Conservation (phyloP, 257 asterid species). For the Capsicum rhomboideum region DNA sequence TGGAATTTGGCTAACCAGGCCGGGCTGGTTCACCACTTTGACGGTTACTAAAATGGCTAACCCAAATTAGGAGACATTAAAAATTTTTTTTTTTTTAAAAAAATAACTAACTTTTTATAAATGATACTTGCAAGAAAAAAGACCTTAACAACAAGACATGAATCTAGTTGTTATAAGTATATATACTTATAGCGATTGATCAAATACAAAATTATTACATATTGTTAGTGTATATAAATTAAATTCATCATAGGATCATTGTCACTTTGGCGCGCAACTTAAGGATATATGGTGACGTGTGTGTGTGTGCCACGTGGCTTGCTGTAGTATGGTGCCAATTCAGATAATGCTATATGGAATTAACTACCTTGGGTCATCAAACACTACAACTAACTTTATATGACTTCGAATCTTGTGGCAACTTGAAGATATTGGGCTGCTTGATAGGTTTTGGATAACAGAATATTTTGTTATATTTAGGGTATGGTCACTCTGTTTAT, state of each 20-base stretch:
- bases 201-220: not conserved
- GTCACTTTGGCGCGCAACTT: not conserved
- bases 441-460: not conserved
- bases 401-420: not conserved
- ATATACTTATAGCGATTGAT: not conserved
- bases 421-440: not conserved
- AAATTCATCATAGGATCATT: not conserved
- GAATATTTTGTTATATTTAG: not conserved
- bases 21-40: not conserved
- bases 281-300: not conserved
- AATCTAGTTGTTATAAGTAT: not conserved
- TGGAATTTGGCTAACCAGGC: not conserved
- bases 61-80: not conserved
- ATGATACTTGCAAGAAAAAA: not conserved
- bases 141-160: not conserved
- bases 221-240: not conserved
- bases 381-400: not conserved
- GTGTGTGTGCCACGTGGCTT: slow-evolving; percentile 11
- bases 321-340: not conserved
- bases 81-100: no score
- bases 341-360: not conserved
- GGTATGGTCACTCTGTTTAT: not conserved
- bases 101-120: not conserved
- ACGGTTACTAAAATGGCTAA: not conserved
- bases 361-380: not conserved